Conservation (phyloP, 2,329 filamentous ascomycete species). For the Aspergillus fumigatus region DNA sequence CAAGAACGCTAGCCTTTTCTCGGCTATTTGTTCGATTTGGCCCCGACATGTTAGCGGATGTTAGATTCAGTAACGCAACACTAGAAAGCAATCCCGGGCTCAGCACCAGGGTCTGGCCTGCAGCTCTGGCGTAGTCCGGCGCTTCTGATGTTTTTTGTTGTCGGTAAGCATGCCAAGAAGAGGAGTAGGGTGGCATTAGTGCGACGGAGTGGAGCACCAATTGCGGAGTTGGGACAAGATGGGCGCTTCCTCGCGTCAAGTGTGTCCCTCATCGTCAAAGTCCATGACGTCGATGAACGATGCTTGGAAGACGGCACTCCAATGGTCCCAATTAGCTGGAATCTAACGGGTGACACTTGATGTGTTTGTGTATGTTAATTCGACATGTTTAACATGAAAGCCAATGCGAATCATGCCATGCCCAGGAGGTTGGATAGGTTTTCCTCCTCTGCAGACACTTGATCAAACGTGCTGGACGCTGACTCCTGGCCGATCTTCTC, state of each 20-base stretch:
- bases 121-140: not conserved
- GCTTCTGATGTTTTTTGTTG: not conserved
- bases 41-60: conserved; percentile 1
- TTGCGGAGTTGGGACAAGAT: conserved; percentile 14
- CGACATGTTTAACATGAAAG: not conserved
- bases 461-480: conserved; percentile 10
- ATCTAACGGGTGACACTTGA: not conserved
- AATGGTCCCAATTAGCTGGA: not conserved
- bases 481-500: conserved; percentile 14
- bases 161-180: conserved; percentile 20
- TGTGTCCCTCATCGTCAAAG: not conserved
- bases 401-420: conserved; percentile 7
- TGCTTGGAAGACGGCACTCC: not conserved
- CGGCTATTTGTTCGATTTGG: conserved; percentile 3
- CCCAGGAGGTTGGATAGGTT: conserved; percentile 23
- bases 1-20: conserved; percentile 21
- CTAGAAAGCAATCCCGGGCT: conserved; percentile 1
- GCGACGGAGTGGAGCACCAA: conserved; percentile 15
- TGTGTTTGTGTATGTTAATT: not conserved
- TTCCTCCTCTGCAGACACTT: conserved; percentile 18
- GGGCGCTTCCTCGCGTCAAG: not conserved
- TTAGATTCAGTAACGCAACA: conserved; percentile 3
- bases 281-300: not conserved
- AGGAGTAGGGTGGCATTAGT: conserved; percentile 10
- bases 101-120: conserved; percentile 3